Evolutionary conservation across 805 yeast species (phyloP), one percentile per base, ranked within the genome.

Genomic region (Wickerhamiella parazyma): DNA sequence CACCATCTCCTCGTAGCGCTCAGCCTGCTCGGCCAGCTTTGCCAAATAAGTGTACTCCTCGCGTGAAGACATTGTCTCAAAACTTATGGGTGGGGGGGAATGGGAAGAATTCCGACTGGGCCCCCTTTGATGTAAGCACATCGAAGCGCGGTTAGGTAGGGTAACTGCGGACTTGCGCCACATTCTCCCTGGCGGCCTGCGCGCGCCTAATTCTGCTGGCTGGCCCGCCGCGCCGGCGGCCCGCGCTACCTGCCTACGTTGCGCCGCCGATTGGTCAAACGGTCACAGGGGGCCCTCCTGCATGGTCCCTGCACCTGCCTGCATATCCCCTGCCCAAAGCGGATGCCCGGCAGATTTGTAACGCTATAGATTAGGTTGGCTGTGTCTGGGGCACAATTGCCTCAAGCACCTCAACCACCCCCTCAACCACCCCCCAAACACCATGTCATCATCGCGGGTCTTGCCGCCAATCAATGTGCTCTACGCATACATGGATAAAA

Each of bases 1-100:
- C 60, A 91, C 98, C 98, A 91, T 91, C 71, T 91, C 98, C 72
- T 91, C 98, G 68, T 91, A 91, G 71, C 98, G 94, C 73, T 91
- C 98, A 61, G 98, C 97, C 73, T 91, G 98, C 72, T 89, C 97
- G 63, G 97, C 95, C 66, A 89, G 81, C 66, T 91, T 85, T 66
- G 98, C 98, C 64, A 89, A 78, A 70, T 87, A 89, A 59, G 91
- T 95, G 61, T 93, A 84, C 71, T 91, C 94, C 79, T 91, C 97
- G 74, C 96, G 93, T 61, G 89, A 74, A 11, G 56, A 44, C 56
- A 53, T 53, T 33, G 38, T 33, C 26, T 29, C 35, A 29, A 29
- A 29, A 29, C 31, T 39, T 10, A n/a, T 35, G 20, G 19, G 16
- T 26, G 21, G 41, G 36, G 42, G 42, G 36, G 42, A 28, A 21